Evolutionary conservation across 2,329 filamentous ascomycete species (phyloP), one percentile per base, ranked within the genome.

Genomic region (Cordyceps militaris): DNA sequence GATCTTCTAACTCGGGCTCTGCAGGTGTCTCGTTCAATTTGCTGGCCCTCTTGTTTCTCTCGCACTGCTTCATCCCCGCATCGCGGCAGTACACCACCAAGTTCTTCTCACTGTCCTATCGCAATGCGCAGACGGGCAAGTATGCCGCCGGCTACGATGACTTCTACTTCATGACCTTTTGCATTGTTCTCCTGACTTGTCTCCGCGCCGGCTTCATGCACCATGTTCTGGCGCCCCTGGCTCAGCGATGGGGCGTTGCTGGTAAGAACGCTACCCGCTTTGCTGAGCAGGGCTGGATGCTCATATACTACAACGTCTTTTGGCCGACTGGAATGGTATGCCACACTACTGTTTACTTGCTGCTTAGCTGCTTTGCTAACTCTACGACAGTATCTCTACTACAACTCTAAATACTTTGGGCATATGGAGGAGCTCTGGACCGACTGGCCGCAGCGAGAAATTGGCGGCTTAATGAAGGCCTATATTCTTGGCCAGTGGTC

Each of bases 271-370:
- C 87, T 58, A 83, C 89, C 49, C 83, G 94, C 58, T 96, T 97
- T 73, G 91, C 91, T 61, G 94, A 99, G 75, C 94, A 99, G 75
- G 90, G 87, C 49, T 97, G 93, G 90, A 78, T 96, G 69, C 75
- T 94, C 58, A 72, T 93, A 44, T 97, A 97, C 75, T 93, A 93
- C 71, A 76, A 76, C 44, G 76, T 86, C 57, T 93, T 92, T 69
- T 97, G 91, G 88, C 79, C 84, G 9, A 76, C 93, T 60, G 94
- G 94, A 64, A 80, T 95, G 79, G 89, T 95, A 79, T 65, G 86
- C 8, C n/a, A 2, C 3, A 8, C 5, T 21, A 3, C 14, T 26
- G 73, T 19, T 42, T 24, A 4, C 34, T 28, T 40, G 32, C 40
- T 57, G 24, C 48, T 23, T 30, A 23, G 24, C 28, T 30, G 38